Base-by-base conservation (phyloP, 2,329 filamentous ascomycete species). In the Talaromyces sp. region DNA sequence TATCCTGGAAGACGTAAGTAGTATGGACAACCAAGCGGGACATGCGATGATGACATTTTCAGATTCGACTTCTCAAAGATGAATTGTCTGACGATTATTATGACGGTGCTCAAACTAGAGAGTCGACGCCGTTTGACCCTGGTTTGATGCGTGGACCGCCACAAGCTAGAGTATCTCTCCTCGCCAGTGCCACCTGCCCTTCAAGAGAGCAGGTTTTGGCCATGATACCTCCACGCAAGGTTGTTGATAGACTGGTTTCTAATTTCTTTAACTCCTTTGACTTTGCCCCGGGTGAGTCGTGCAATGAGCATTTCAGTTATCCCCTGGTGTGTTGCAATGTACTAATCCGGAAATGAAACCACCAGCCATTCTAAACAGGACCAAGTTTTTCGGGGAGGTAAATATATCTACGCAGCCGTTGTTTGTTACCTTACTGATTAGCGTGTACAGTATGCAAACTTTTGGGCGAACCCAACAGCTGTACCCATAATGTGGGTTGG, bases 401-500 rank as follows among this genome's bases (percentile, higher is more conserved):
- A 58, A 39, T 5, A 32, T 19, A 33, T 51, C 27, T 11, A 10
- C 17, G n/a, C 15, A 7, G 15, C 4, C n/a, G 13, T 28, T 28
- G 27, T 36, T 42, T 28, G 15, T 42, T n/a, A 32, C 49, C 3
- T 53, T 53, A 17, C 53, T 61, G 15, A 57, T n/a, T 53, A 7
- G n/a, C 8, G 2, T 39, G 10, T 54, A 33, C 58, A 62, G 60
- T 62, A 62, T n/a, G 22, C 55, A 17, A 55, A 51, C 11, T 58
- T 62, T 19, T 62, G 60, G 60, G 36, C 33, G 11, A 51, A 55
- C 25, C 60, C 60, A 49, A 39, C 39, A n/a, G 17, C 28, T 19
- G 55, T 30, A 1, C 60, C 60, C 9, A 58, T 62, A n/a, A 62
- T 62, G 60, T 62, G 60, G 60, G 10, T 62, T 22, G 60, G 60